Base-by-base conservation (phyloP, 441 rosid species). In the Bruguiera hainesii region DNA sequence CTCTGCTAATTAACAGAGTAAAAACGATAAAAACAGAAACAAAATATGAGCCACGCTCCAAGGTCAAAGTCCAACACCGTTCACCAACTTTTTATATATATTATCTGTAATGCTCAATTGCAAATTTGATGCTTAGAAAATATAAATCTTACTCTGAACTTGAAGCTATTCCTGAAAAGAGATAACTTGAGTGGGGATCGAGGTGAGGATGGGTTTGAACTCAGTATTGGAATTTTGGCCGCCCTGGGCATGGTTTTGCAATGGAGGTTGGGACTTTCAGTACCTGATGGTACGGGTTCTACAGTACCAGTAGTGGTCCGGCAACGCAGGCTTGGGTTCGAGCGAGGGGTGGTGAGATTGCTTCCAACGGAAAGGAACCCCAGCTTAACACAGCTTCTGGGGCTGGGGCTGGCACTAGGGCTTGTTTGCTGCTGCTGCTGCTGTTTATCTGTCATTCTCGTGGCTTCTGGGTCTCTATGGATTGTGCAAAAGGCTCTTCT, bases 401-500 rank as follows among this genome's bases (percentile, higher is more conserved):
- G 92, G 65, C 82, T 86, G 1, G 89, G 86, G 50, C 79, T 81
- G 18, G 73, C 52, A 35, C 70, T 56, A 42, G 67, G 68, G 55
- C 73, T 66, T 2, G 53, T 53, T 4, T 73, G 83, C 15, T 42
- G 48, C 26, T 23, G 23, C 48, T 39, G 48, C 35, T 6, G 37
- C 18, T 79, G 81, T 69, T 78, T 82, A 11, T 84, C 86, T 13
- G 82, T 64, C 63, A 66, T 72, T 5, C 72, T 37, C 1, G 78
- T 13, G 51, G 50, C 68, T 35, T 85, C 89, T 29, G 83, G 75
- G 64, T 90, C 92, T 78, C 84, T 79, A 19, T 89, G 83, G 49
- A 83, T 80, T 19, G 94, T 90, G 83, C 98, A 90, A 74, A 93
- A 93, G 29, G 98, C 98, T 81, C 91, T 85, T 72, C 98, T 89